Percentiles rank a stretch among this genome's conserved stretches.
Evolutionary conservation across 2,329 filamentous ascomycete species (phyloP).

Genomic region (Fusarium phyllophilum): DNA sequence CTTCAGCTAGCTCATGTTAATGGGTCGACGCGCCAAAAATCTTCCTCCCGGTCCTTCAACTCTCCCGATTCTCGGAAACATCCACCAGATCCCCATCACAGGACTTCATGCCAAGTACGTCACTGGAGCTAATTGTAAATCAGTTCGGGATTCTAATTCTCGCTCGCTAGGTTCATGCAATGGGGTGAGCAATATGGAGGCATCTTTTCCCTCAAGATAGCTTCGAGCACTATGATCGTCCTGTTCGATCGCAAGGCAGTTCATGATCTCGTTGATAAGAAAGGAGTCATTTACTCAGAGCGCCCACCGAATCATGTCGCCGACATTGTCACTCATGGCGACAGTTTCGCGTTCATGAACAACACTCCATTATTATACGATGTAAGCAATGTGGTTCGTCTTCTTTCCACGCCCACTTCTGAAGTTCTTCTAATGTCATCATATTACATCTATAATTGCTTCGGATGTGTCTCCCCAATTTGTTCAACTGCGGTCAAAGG

Average conservation of each 20-base stretch:
- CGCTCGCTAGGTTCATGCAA: neutral
- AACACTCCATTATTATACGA: neutral
- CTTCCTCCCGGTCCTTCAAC: neutral
- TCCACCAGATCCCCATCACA: neutral
- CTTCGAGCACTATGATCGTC: neutral
- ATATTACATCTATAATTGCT: too few relatives aligned
- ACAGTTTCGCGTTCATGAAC: neutral
- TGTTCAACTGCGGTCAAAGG: too few relatives aligned
- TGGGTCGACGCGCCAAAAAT: neutral
- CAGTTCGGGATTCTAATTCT: fast-evolving
- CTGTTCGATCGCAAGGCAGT: neutral
- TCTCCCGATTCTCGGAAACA: neutral
- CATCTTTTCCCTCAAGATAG: neutral
- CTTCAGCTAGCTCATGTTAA: neutral
- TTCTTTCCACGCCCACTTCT: too few relatives aligned
- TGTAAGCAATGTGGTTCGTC: too few relatives aligned
- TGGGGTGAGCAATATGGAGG: neutral
- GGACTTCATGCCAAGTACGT: neutral
- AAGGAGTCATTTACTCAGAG: neutral
- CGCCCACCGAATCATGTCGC: neutral
- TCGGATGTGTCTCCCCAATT: too few relatives aligned
- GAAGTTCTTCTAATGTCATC: too few relatives aligned
- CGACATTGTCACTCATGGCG: neutral
- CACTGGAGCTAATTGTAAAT: neutral
- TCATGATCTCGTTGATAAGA: neutral